Evolutionary conservation across 108 stramenopile genomes (phyloP).

Genomic region (Skeletonema costatum): DNA sequence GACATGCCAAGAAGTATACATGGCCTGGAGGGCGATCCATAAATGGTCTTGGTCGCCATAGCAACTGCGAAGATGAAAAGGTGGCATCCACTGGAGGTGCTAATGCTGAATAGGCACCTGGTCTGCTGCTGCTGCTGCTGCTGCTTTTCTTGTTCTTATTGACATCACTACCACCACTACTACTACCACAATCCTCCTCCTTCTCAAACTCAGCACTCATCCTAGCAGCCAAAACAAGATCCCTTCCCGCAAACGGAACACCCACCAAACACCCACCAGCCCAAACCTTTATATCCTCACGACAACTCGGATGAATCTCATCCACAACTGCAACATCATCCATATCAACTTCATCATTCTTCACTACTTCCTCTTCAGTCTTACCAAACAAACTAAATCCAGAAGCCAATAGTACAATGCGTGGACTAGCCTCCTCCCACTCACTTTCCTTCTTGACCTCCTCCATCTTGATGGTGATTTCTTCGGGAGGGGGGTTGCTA

Average conservation of each 20-base stretch:
- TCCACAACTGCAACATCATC: conserved; percentile 24
- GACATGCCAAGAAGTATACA: conserved; percentile 59
- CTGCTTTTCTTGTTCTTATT: conserved; percentile 1
- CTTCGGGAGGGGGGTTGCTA: conserved; percentile 63
- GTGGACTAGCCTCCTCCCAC: conserved; percentile 84
- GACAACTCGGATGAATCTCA: conserved; percentile 17
- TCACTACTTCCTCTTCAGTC: not conserved
- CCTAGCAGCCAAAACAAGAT: conserved; percentile 58
- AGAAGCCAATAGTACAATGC: conserved; percentile 66
- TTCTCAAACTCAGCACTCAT: conserved; percentile 30
- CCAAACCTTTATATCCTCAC: conserved; percentile 28
- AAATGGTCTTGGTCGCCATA: conserved; percentile 81
- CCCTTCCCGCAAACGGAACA: conserved; percentile 67
- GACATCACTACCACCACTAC: not conserved
- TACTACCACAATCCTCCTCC: not conserved
- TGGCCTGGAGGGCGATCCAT: conserved; percentile 75
- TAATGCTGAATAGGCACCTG: conserved; percentile 54
- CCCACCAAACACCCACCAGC: conserved; percentile 53
- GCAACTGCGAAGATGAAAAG: conserved; percentile 42
- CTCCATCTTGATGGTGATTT: conserved; percentile 64
- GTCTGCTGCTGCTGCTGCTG: not conserved
- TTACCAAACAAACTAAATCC: conserved; percentile 25
- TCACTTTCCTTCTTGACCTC: conserved; percentile 78
- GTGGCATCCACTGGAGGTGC: conserved; percentile 83
- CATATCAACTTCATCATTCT: conserved; percentile 46